phyloP scores from a whole-genome alignment of 1,284 basidiomycete genomes.

The Phylloboletellus chloephorus region DNA sequence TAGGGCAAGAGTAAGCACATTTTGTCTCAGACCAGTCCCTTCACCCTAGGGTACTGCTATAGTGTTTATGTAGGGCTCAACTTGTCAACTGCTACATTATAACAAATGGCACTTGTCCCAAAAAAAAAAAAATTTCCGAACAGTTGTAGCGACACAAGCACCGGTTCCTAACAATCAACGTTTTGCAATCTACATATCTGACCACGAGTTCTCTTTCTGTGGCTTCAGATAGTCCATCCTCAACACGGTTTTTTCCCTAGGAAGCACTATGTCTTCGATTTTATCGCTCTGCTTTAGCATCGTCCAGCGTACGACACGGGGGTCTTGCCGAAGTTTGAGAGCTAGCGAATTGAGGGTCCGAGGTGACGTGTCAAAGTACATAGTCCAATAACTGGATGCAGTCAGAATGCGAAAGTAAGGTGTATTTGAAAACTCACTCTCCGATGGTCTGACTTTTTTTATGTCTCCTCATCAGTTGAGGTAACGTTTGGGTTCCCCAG shows the following conservation, averaged over 20 bases:
- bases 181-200: no score
- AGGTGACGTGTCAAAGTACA: constrained; percentile 85
- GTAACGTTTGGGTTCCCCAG: constrained; percentile 69
- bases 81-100: no score
- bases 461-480: constrained; percentile 73
- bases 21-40: no score
- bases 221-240: constrained; percentile 25
- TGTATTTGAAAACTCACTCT: constrained; percentile 59
- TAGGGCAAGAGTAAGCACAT: no score
- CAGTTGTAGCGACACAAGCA: no score
- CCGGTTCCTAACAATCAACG: no score
- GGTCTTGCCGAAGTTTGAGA: constrained; percentile 67
- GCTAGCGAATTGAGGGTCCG: constrained; percentile 59
- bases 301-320: constrained; percentile 79
- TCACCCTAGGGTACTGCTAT: no score
- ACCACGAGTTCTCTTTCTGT: constrained; percentile 25
- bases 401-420: constrained; percentile 11
- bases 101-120: no score
- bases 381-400: constrained; percentile 72
- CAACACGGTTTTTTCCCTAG: constrained; percentile 35
- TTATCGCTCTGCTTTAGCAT: constrained; percentile 75
- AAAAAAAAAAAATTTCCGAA: no score
- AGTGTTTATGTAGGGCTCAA: no score
- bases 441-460: constrained; percentile 58
- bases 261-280: constrained; percentile 57